phyloP scores from a whole-genome alignment of 768 basidiomycete genomes.

The Roridomyces roridus region DNA sequence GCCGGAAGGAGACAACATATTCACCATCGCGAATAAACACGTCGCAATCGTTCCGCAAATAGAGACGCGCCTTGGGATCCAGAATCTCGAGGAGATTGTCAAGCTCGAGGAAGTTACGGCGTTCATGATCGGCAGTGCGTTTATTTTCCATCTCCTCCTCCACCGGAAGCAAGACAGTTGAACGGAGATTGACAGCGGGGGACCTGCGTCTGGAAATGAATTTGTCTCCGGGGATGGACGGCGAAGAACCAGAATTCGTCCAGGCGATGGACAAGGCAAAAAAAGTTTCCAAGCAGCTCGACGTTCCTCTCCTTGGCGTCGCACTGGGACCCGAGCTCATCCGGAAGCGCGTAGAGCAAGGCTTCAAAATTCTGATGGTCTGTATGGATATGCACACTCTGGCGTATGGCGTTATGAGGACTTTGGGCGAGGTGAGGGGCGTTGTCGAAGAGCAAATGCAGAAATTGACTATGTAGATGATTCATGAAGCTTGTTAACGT shows the following conservation, averaged over 20 bases:
- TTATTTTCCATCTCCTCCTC: background rate
- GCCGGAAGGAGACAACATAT: slow-evolving; percentile 11
- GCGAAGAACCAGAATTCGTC: slow-evolving; percentile 20
- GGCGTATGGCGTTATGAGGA: slow-evolving; percentile 3
- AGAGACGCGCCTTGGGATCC: slow-evolving; percentile 57
- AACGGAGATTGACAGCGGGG: background rate
- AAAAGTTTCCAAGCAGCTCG: background rate
- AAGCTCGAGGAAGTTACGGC: slow-evolving; percentile 5
- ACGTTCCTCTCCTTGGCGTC: slow-evolving; percentile 4
- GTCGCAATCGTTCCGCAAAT: slow-evolving; percentile 21
- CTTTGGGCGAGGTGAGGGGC: background rate
- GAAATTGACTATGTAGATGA: background rate
- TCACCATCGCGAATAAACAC: slow-evolving; percentile 17
- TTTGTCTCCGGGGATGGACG: background rate
- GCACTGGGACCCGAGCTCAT: slow-evolving; percentile 9
- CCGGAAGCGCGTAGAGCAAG: slow-evolving; percentile 13
- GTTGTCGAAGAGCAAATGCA: slow-evolving; percentile 11
- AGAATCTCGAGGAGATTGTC: slow-evolving; percentile 67
- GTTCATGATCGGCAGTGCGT: slow-evolving; percentile 21
- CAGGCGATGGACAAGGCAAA: slow-evolving; percentile 7
- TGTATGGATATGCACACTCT: slow-evolving; percentile 9
- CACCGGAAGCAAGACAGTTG: background rate
- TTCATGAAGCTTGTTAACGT: too few species aligned
- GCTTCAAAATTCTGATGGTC: slow-evolving; percentile 2
- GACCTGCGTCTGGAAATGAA: slow-evolving; percentile 21